Base-by-base conservation (phyloP, 768 basidiomycete species). In the Hypholoma fasciculare region DNA sequence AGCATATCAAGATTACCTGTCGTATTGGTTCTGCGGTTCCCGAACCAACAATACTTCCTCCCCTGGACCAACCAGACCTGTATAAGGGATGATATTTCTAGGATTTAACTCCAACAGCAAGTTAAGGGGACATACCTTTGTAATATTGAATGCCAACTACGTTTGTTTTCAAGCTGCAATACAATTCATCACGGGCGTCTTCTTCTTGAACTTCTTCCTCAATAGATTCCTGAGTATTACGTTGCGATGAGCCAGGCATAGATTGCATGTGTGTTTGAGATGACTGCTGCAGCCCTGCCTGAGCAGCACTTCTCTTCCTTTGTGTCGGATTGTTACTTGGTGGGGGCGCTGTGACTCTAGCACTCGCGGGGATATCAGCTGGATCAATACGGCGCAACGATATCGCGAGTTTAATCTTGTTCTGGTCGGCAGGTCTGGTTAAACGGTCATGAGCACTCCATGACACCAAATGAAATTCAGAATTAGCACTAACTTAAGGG, bases 81-180 rank as follows among this genome's bases (percentile, higher is more conserved):
- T 16, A 14, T 9, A 42, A 17, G 17, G 13, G 2, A 1, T 39
- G 37, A n/a, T 19, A 48, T 17, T 38, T 27, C 53, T 38, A 61
- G 47, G 49, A 58, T 47, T 26, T 17, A 65, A 8, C 12, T 3
- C 39, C 6, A 3, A 30, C 17, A 61, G 52, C n/a, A 26, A 12
- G 40, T 53, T 36, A 39, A 30, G 14, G 34, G 27, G 42, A 3
- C 62, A 36, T 49, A 84, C 89, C 89, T 67, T 76, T 76, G 66
- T 95, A 95, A 65, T 95, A 93, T 67, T 92, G 91, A 13, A 95
- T 76, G 0, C 94, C 94, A 0, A 95, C 94, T 9, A 93, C 83
- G 48, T 81, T 86, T 0, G 88, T 81, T 3, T 70, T 69, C 65
- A 86, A 51, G 13, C 72, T 76, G 43, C 85, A 81, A 66, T 89